Evolutionary conservation across 1,284 basidiomycete genomes (phyloP).

Genomic region (Tranzscheliella williamsii): DNA sequence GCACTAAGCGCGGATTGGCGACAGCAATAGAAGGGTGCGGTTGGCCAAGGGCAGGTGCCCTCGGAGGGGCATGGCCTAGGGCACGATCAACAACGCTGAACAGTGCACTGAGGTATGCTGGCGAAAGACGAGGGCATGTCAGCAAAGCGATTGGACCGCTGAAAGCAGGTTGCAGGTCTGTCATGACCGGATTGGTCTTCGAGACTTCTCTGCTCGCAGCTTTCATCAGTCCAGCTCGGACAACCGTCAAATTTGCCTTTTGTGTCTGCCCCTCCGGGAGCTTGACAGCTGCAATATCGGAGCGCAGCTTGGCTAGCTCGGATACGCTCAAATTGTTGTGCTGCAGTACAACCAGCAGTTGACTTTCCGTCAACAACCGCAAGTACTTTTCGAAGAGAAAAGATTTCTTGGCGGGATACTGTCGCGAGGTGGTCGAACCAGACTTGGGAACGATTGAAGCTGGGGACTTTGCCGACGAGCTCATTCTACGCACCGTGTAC

Average conservation of each 20-base stretch:
- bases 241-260: slow-evolving; percentile 36
- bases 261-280: slow-evolving; percentile 22
- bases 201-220: slow-evolving; percentile 17
- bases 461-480: slow-evolving; percentile 18
- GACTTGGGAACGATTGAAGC: slow-evolving; percentile 10
- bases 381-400: slow-evolving; percentile 50
- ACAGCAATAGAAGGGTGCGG: slow-evolving; percentile 13
- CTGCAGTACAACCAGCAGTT: slow-evolving; percentile 47
- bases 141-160: slow-evolving; percentile 51
- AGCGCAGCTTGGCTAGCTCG: slow-evolving; percentile 41
- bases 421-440: slow-evolving; percentile 5
- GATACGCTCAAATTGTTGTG: slow-evolving; percentile 51
- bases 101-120: slow-evolving; percentile 44
- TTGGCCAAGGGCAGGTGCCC: slow-evolving; percentile 11
- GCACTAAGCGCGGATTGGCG: slow-evolving; percentile 45
- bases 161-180: slow-evolving; percentile 28
- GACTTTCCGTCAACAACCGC: slow-evolving; percentile 37
- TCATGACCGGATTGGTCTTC: slow-evolving; percentile 6
- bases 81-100: slow-evolving; percentile 47
- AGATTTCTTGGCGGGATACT: slow-evolving; percentile 40
- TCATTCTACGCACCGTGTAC: slow-evolving; percentile 54
- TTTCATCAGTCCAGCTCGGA: slow-evolving; percentile 41
- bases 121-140: slow-evolving; percentile 44
- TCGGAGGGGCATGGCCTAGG: slow-evolving; percentile 28
- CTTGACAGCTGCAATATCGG: slow-evolving; percentile 40